Percentiles rank a stretch among this genome's conserved stretches.
Evolutionary conservation across 306 rosid species (phyloP).

Genomic region (Alnus glutinosa): DNA sequence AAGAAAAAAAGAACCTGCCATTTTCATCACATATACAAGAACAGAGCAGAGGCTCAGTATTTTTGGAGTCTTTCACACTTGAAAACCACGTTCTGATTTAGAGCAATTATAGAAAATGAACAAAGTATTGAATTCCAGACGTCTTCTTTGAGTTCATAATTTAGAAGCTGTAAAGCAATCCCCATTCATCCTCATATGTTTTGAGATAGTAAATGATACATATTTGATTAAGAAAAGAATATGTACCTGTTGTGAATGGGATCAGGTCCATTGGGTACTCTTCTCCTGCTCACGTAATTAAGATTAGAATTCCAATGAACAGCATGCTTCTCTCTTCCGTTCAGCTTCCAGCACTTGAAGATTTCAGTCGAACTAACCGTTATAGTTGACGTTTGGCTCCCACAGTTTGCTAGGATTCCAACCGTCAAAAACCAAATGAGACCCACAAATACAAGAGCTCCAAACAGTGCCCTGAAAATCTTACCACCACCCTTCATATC

Average conservation of each 20-base stretch:
- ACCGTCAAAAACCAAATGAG: slow-evolving; percentile 63
- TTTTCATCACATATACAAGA: slow-evolving; percentile 8
- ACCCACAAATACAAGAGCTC: slow-evolving; percentile 51
- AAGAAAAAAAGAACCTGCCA: neutral
- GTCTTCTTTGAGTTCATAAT: slow-evolving; percentile 10
- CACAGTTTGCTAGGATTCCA: slow-evolving; percentile 50
- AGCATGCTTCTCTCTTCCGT: slow-evolving; percentile 48
- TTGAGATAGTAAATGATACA: neutral
- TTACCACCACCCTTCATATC: slow-evolving; percentile 48
- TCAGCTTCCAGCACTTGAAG: slow-evolving; percentile 70
- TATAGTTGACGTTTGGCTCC: slow-evolving; percentile 38
- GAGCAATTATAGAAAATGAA: slow-evolving; percentile 4
- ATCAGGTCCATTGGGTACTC: slow-evolving; percentile 99
- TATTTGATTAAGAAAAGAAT: neutral
- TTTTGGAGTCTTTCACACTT: neutral
- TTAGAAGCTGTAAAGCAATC: neutral
- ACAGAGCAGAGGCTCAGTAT: neutral
- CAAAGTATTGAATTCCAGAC: slow-evolving; percentile 8
- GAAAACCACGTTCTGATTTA: slow-evolving; percentile 13
- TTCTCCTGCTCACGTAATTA: slow-evolving; percentile 81
- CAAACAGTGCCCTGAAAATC: slow-evolving; percentile 53
- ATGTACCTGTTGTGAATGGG: slow-evolving; percentile 98
- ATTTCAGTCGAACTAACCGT: slow-evolving; percentile 39
- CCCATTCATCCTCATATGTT: neutral
- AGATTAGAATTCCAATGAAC: slow-evolving; percentile 53